These are phyloP conservation scores for Parafenestella ontariensis DNA, from an alignment of 2,329 filamentous ascomycete species.

Conservation along the genomic window DNA sequence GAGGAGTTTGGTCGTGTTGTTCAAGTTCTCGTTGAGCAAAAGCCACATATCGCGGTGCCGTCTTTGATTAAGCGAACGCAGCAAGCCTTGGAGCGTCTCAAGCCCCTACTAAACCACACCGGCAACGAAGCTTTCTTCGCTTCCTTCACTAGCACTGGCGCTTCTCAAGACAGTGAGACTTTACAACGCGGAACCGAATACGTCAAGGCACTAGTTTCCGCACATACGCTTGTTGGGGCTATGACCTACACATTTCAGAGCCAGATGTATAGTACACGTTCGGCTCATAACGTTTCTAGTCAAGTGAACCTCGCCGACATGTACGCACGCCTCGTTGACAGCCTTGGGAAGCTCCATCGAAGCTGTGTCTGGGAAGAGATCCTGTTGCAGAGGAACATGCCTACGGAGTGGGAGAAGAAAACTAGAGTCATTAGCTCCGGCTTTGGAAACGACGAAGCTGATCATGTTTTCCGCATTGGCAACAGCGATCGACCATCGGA, in stretches of 20 bases:
- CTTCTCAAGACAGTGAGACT: conserved; percentile 43
- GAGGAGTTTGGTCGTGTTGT: conserved; percentile 77
- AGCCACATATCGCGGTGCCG: conserved; percentile 80
- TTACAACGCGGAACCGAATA: conserved; percentile 72
- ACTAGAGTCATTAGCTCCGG: conserved; percentile 52
- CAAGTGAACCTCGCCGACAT: conserved; percentile 85
- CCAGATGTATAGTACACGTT: conserved; percentile 68
- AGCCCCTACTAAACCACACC: conserved; percentile 66
- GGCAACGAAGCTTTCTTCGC: conserved; percentile 71
- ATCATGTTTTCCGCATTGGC: conserved; percentile 48
- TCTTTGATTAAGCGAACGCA: conserved; percentile 79
- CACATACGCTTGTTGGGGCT: conserved; percentile 78
- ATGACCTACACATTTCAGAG: conserved; percentile 75
- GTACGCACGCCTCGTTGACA: conserved; percentile 75
- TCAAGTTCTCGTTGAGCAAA: conserved; percentile 78
- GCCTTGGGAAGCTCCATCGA: conserved; percentile 78
- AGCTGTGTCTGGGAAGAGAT: conserved; percentile 87
- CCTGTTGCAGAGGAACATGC: conserved; percentile 74
- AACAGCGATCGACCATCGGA: conserved; percentile 28
- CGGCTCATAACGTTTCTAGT: conserved; percentile 70
- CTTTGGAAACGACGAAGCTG: conserved; percentile 50
- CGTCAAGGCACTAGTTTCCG: conserved; percentile 78
- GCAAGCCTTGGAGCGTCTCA: conserved; percentile 70
- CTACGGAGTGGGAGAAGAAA: conserved; percentile 67
- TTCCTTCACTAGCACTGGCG: conserved; percentile 58